Conservation (phyloP, 495 filamentous ascomycete species). For the Jackrogersella multiformis region DNA sequence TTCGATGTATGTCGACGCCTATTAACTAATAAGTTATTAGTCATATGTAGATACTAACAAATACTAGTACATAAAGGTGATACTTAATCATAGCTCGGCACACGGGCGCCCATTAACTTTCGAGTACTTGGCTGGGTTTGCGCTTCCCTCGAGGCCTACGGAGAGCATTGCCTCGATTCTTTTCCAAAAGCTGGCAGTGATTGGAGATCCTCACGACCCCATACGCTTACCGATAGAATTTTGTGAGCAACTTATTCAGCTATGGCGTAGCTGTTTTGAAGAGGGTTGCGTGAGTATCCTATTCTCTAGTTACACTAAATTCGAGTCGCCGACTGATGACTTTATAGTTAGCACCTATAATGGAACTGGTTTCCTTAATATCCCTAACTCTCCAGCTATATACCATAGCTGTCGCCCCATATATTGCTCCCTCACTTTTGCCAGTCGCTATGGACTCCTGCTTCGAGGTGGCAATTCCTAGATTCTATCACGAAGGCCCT, state of each 20-base stretch:
- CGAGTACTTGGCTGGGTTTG: conserved; percentile 53
- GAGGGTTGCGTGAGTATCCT: conserved; percentile 44
- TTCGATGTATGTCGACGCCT: conserved; percentile 48
- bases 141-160: conserved; percentile 51
- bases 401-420: conserved; percentile 51
- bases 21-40: not conserved
- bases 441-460: conserved; percentile 52
- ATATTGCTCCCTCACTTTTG: conserved; percentile 53
- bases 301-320: not conserved
- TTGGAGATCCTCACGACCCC: conserved; percentile 49
- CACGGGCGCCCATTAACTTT: conserved; percentile 52
- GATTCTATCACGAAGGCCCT: conserved; percentile 37
- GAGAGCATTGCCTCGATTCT: conserved; percentile 56
- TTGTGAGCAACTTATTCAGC: conserved; percentile 52
- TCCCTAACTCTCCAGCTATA: conserved; percentile 53
- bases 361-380: conserved; percentile 53
- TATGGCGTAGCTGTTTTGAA: conserved; percentile 56
- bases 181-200: conserved; percentile 52
- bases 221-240: conserved; percentile 55
- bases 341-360: conserved; percentile 53
- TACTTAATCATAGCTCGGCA: conserved; percentile 54
- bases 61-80: conserved; percentile 52
- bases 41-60: conserved; percentile 22
- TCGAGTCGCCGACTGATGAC: conserved; percentile 1
- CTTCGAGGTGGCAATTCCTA: conserved; percentile 47